Evolutionary conservation across 495 filamentous ascomycete species (phyloP).

Genomic region (Thozetella sp.): DNA sequence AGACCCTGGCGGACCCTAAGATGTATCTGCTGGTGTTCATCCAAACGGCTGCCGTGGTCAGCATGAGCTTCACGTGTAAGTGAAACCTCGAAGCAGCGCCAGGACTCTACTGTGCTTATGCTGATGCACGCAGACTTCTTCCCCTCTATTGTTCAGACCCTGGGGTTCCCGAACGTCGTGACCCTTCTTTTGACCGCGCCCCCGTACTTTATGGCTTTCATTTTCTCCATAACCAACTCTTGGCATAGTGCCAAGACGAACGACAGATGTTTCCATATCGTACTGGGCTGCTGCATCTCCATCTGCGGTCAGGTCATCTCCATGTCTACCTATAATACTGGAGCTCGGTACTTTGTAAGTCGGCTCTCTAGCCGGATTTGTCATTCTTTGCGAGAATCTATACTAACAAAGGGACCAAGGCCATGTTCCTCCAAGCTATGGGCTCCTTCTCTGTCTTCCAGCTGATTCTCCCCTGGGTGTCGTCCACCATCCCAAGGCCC

Average conservation of each 20-base stretch:
- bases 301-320: not conserved
- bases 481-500: not conserved
- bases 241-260: not conserved
- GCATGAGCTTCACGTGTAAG: not conserved
- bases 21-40: not conserved
- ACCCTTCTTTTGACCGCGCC: not conserved
- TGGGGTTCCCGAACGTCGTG: not conserved
- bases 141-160: not conserved
- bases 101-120: not conserved
- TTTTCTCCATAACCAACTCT: not conserved
- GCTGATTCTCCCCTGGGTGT: not conserved
- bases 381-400: not conserved
- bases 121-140: not conserved
- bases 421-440: not conserved
- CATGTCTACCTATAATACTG: not conserved
- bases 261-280: not conserved
- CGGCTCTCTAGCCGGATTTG: not conserved
- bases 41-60: not conserved
- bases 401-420: not conserved
- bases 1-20: conserved; percentile 44
- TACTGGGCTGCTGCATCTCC: not conserved
- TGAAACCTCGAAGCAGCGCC: not conserved
- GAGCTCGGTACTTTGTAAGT: not conserved
- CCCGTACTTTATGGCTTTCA: not conserved
- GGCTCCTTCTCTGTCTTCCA: not conserved